Conservation (phyloP, 768 basidiomycete genomes). For the Asterophora parasitica region DNA sequence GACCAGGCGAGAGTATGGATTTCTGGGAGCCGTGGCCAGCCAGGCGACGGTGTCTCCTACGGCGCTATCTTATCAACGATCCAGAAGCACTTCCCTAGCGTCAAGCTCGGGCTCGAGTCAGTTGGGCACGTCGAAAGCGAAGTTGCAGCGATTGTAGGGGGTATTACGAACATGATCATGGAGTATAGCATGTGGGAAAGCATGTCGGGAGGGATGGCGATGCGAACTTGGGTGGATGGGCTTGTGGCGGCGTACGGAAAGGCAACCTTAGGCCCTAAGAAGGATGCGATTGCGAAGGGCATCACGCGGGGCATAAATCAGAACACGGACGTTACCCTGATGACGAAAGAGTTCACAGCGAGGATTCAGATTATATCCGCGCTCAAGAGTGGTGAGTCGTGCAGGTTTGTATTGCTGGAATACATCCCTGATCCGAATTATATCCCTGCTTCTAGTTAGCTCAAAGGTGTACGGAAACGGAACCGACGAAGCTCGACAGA, state of each 20-base stretch:
- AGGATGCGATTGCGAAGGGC: constrained; percentile 41
- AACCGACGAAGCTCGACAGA: constrained; percentile 45
- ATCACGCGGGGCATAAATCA: constrained; percentile 50
- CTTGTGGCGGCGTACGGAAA: constrained; percentile 39
- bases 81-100: constrained; percentile 46
- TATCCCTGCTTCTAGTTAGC: constrained; percentile 39
- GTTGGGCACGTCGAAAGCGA: constrained; percentile 45
- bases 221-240: constrained; percentile 49
- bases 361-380: constrained; percentile 51
- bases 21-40: constrained; percentile 35
- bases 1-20: constrained; percentile 46
- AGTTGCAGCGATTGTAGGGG: constrained; percentile 44
- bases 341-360: constrained; percentile 51
- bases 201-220: constrained; percentile 52
- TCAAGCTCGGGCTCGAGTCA: constrained; percentile 40
- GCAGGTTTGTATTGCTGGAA: background rate
- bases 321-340: constrained; percentile 41
- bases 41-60: constrained; percentile 53
- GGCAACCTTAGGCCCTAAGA: constrained; percentile 27
- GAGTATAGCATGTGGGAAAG: constrained; percentile 54
- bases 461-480: constrained; percentile 42
- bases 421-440: constrained; percentile 1
- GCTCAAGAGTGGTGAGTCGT: constrained; percentile 42
- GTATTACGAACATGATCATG: constrained; percentile 49
- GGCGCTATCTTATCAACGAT: constrained; percentile 37